Base-by-base conservation (phyloP, 495 filamentous ascomycete genomes). In the Acidomyces sp. region DNA sequence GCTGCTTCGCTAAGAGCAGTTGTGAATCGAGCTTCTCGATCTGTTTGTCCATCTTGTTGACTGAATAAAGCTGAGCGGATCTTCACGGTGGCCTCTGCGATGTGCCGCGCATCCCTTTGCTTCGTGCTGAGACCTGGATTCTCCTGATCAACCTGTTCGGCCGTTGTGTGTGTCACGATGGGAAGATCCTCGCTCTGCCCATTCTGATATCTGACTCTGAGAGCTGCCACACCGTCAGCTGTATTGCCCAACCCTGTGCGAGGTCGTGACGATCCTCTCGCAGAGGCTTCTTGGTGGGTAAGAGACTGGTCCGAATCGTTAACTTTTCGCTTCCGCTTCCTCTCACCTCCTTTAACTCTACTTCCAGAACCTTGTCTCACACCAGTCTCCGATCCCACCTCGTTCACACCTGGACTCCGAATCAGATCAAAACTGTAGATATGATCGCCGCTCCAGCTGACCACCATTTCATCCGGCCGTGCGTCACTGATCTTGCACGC, bases 401-500 rank as follows among this genome's bases (percentile, higher is more conserved):
- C 64, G 43, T 59, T 55, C 22, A 71, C 70, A 60, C 78, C 74
- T 1, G 74, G 69, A 52, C 67, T 75, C n/a, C 64, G 64, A 24
- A 78, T 59, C 12, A 85, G 59, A 53, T 84, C 75, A 46, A 85
- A 85, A 52, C 74, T 75, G 56, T 85, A 84, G 45, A 84, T 77
- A 38, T 74, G 70, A 43, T 82, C 76, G 11, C 78, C 79, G 25
- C 77, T 81, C 80, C 80, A 85, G 51, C 78, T 82, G 19, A 73
- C 80, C 3, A 85, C 62, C 52, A 85, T 67, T 43, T 85, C 78
- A 41, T 83, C 76, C 2, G 80, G 80, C 40, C 81, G 73, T 9
- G 74, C 76, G 60, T 85, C 78, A 32, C 79, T 82, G 43, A 85
- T 85, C 57, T 82, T 85, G 57, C 77, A 82, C 6, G 78, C 77